phyloP scores from a whole-genome alignment of 2,329 filamentous ascomycete species.

The Curvularia verruculosa region DNA sequence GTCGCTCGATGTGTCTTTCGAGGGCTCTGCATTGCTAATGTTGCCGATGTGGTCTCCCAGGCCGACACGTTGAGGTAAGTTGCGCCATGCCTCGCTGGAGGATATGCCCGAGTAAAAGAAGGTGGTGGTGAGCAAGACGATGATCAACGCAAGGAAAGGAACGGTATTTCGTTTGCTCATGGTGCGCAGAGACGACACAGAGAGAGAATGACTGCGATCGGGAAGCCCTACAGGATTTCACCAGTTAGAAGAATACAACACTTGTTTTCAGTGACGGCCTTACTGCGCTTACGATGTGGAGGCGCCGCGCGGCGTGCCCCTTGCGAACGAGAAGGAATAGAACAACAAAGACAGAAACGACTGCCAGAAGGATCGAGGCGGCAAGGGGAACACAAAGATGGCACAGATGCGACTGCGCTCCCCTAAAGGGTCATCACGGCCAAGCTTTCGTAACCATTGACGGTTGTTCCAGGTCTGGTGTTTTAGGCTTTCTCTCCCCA shows the following conservation, averaged over 20 bases:
- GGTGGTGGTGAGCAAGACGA: constrained; percentile 44
- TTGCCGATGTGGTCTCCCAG: constrained; percentile 45
- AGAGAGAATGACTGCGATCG: neutral
- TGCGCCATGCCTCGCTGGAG: constrained; percentile 45
- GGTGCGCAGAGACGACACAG: constrained; percentile 6
- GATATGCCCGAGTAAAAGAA: constrained; percentile 49
- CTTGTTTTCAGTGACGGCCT: constrained; percentile 1
- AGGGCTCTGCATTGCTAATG: constrained; percentile 10
- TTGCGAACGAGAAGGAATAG: neutral
- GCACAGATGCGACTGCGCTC: constrained; percentile 7
- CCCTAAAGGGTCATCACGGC: constrained; percentile 9
- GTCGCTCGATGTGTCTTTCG: constrained; percentile 24
- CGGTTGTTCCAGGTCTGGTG: constrained; percentile 6
- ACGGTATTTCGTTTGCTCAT: constrained; percentile 41
- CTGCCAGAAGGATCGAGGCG: neutral
- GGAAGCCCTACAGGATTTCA: constrained; percentile 4
- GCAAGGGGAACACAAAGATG: constrained; percentile 3
- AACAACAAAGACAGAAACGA: neutral
- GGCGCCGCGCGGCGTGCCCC: constrained; percentile 22
- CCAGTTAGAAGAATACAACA: constrained; percentile 3
- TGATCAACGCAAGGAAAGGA: constrained; percentile 39
- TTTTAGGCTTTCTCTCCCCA: neutral
- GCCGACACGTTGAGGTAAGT: constrained; percentile 50
- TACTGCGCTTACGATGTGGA: constrained; percentile 19
- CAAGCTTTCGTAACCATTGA: constrained; percentile 7